A percentile compares a stretch with the other conserved stretches of the same genome.
These are phyloP conservation scores for Erysiphe pisi DNA, from an alignment of 2,329 filamentous ascomycete genomes.

Conservation along the genomic window DNA sequence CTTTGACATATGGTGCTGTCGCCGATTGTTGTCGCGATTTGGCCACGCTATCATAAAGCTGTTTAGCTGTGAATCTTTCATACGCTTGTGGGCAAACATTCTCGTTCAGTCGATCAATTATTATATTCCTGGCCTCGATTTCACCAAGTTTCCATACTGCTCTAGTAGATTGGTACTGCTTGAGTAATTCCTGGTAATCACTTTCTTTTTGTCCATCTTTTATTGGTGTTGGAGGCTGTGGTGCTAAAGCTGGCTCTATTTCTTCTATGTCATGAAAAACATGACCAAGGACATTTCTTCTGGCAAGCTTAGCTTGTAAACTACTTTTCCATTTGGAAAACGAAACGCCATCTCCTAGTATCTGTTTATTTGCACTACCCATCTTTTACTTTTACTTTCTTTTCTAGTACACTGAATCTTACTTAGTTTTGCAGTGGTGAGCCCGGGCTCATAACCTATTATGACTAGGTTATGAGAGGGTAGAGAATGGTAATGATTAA, in stretches of 20 bases:
- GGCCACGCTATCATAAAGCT: background rate
- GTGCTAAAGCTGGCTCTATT: background rate
- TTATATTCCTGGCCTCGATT: background rate
- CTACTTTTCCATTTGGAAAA: background rate
- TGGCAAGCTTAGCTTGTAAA: background rate
- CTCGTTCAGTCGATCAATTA: background rate
- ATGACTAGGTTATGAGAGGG: no score
- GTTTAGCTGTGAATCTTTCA: background rate
- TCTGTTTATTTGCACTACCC: background rate
- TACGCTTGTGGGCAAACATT: background rate
- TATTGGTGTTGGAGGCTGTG: no score
- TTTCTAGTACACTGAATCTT: background rate
- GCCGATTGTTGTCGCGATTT: background rate
- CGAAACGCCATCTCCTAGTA: no score
- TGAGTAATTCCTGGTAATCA: background rate
- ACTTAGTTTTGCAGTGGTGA: no score
- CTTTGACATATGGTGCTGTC: background rate
- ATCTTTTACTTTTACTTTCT: no score
- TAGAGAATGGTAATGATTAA: no score
- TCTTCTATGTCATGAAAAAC: slow-evolving; percentile 15
- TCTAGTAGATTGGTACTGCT: background rate
- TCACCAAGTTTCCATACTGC: background rate
- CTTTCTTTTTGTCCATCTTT: no score
- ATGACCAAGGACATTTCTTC: background rate
- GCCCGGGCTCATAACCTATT: background rate